A percentile compares a stretch with the other conserved stretches of the same genome.
These are phyloP conservation scores for Clarireedia hainanense DNA, from an alignment of 2,329 filamentous ascomycete species.

Conservation along the genomic window DNA sequence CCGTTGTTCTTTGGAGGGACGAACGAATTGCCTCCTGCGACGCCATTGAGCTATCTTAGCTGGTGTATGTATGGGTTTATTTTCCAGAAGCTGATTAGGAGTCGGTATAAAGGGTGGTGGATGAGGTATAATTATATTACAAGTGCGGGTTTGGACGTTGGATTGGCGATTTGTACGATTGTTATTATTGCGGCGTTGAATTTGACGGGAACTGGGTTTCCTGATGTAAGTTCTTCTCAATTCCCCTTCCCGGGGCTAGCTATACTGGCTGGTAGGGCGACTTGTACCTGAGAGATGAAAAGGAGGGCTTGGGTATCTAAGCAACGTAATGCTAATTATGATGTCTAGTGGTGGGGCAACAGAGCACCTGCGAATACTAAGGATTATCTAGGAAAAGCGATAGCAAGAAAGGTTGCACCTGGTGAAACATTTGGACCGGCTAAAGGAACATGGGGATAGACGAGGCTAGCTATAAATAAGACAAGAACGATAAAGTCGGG, in stretches of 20 bases:
- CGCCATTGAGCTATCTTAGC: constrained; percentile 60
- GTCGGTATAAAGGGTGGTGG: constrained; percentile 65
- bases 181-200: constrained; percentile 63
- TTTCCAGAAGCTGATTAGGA: constrained; percentile 62
- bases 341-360: constrained; percentile 57
- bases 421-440: constrained; percentile 16
- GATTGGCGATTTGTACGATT: constrained; percentile 58
- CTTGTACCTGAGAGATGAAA: too few species aligned
- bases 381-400: constrained; percentile 14
- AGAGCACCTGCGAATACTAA: constrained; percentile 28
- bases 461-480: not conserved
- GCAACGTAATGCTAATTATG: not conserved
- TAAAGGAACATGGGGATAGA: constrained; percentile 4
- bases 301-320: too few species aligned
- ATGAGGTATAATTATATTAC: constrained; percentile 70
- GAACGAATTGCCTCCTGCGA: constrained; percentile 50
- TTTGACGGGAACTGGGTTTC: constrained; percentile 50
- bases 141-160: constrained; percentile 63
- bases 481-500: too few species aligned
- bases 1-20: constrained; percentile 10
- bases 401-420: constrained; percentile 12
- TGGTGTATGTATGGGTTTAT: constrained; percentile 59
- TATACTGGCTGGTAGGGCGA: not conserved
- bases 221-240: constrained; percentile 27
- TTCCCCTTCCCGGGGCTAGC: not conserved